Percentiles rank a stretch among this genome's conserved stretches.
Conservation (phyloP, 164 flowering plant species). For the Brasenia schreberi region DNA sequence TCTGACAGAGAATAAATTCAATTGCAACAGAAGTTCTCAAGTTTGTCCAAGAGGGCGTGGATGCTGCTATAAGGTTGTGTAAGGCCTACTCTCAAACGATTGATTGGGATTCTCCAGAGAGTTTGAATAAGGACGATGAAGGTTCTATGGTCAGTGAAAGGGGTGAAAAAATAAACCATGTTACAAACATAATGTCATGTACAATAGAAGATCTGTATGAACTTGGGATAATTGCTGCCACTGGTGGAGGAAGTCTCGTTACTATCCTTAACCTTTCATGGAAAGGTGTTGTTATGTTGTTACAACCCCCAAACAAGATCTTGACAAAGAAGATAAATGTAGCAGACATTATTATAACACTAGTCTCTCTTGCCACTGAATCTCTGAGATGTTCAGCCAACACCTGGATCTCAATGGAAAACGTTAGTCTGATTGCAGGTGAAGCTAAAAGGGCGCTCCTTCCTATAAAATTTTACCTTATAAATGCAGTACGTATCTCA, state of each 20-base stretch:
- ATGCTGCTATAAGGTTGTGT: conserved; percentile 43
- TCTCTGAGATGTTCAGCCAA: conserved; percentile 53
- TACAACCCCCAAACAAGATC: conserved; percentile 55
- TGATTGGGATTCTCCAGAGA: conserved; percentile 24
- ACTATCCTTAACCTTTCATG: conserved; percentile 74
- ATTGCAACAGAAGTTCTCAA: conserved; percentile 48
- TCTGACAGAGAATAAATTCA: conserved; percentile 41
- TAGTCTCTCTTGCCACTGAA: conserved; percentile 56
- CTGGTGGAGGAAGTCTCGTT: conserved; percentile 72
- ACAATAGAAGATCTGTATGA: conserved; percentile 47
- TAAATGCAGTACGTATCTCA: conserved; percentile 63
- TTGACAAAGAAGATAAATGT: conserved; percentile 43
- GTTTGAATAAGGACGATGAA: conserved; percentile 11
- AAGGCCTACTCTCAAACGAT: conserved; percentile 32
- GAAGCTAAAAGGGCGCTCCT: conserved; percentile 74
- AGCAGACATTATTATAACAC: conserved; percentile 37
- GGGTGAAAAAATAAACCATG: conserved; percentile 17
- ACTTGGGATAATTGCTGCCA: conserved; percentile 68
- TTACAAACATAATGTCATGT: conserved; percentile 27
- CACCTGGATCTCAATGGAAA: conserved; percentile 41
- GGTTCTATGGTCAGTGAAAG: conserved; percentile 12
- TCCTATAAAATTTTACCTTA: conserved; percentile 78
- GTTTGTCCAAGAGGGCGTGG: conserved; percentile 39
- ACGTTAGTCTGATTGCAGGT: conserved; percentile 29
- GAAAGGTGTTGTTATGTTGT: conserved; percentile 88